Evolutionary conservation across 192 early-diverging fungal species (phyloP).

Genomic region (Backusella mclennaniae): DNA sequence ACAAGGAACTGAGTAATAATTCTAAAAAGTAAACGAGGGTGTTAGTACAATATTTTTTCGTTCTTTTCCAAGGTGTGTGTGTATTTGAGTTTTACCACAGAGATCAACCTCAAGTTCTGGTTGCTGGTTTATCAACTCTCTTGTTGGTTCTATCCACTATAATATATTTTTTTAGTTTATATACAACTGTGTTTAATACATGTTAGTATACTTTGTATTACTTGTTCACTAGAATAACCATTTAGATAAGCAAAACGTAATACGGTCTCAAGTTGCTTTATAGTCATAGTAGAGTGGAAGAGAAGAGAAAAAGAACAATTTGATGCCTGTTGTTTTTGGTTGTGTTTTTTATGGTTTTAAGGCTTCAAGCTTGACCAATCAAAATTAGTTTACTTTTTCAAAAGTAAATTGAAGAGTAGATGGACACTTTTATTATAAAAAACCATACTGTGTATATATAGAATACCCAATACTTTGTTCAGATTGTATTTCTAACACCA

Average conservation of each 20-base stretch:
- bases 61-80: background rate
- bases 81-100: slow-evolving; percentile 15
- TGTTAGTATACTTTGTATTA: background rate
- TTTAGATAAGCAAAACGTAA: slow-evolving; percentile 28
- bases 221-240: slow-evolving; percentile 17
- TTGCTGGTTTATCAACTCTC: slow-evolving; percentile 15
- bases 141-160: slow-evolving; percentile 28
- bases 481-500: too few species aligned
- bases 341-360: background rate
- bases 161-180: background rate
- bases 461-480: too few species aligned
- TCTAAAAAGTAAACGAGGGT: background rate
- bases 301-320: background rate
- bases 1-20: slow-evolving; percentile 21
- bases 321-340: background rate
- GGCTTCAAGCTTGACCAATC: background rate
- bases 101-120: slow-evolving; percentile 9
- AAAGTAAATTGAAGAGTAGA: too few species aligned
- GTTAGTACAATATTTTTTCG: background rate
- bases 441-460: too few species aligned
- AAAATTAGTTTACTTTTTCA: too few species aligned
- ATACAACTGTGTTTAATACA: background rate
- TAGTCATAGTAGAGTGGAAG: background rate
- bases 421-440: too few species aligned
- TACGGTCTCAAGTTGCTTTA: slow-evolving; percentile 18